Conservation (phyloP, 805 yeast species). For the Lachancea lanzarotensis region DNA sequence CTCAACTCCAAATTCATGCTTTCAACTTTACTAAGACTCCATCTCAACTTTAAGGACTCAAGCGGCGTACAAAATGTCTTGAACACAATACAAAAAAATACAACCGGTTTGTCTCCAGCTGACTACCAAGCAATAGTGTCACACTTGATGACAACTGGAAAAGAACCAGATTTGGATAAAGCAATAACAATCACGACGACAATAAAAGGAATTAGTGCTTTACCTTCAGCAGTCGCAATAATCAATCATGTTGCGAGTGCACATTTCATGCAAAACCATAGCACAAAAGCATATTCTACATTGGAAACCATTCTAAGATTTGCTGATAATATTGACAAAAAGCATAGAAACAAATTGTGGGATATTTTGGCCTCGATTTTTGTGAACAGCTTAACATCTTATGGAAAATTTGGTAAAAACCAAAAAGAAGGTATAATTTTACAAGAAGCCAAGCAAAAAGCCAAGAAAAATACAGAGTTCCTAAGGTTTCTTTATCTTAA, state of each 20-base stretch:
- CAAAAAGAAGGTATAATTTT: background rate
- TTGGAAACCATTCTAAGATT: conserved; percentile 13
- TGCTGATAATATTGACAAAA: conserved; percentile 21
- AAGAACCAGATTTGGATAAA: conserved; percentile 15
- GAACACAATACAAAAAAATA: conserved; percentile 17
- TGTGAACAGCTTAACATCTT: conserved; percentile 15
- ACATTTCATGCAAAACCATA: background rate
- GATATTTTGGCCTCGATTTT: conserved; percentile 20
- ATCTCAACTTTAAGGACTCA: conserved; percentile 24
- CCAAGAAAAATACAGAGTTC: conserved; percentile 12
- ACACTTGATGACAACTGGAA: conserved; percentile 15
- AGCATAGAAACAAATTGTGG: conserved; percentile 21
- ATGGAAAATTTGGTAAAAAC: background rate
- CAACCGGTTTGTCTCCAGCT: conserved; percentile 17
- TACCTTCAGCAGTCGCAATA: conserved; percentile 17
- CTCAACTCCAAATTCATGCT: conserved; percentile 20
- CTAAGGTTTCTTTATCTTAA: conserved; percentile 20
- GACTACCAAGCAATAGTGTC: conserved; percentile 20
- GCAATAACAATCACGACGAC: conserved; percentile 19
- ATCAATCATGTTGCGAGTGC: conserved; percentile 5
- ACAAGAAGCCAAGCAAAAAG: background rate
- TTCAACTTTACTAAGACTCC: conserved; percentile 23
- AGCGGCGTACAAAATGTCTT: conserved; percentile 24
- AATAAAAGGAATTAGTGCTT: conserved; percentile 14
- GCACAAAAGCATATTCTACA: background rate